These are phyloP conservation scores for Calocybe indica DNA, from an alignment of 768 basidiomycete species.

Conservation along the genomic window DNA sequence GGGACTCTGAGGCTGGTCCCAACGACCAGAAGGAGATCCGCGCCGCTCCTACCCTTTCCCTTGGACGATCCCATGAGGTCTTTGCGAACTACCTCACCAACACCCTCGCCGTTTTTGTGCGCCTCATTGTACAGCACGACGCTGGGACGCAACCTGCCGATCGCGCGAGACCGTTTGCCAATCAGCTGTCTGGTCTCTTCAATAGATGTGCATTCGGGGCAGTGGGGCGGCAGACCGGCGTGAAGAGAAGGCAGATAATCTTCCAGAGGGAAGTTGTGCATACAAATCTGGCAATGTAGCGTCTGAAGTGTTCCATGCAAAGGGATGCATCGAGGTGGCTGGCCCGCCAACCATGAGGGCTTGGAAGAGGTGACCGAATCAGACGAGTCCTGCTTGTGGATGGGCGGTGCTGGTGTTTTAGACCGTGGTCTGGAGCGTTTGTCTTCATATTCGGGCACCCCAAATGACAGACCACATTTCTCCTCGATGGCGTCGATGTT, in stretches of 20 bases:
- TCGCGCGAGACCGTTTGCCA: constrained; percentile 73
- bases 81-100: constrained; percentile 76
- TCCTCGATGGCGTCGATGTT: constrained; percentile 89
- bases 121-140: constrained; percentile 89
- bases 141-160: constrained; percentile 78
- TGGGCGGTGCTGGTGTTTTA: constrained; percentile 27
- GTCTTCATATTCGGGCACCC: constrained; percentile 66
- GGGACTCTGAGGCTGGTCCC: constrained; percentile 88
- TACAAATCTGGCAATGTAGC: constrained; percentile 80
- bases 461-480: constrained; percentile 83
- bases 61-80: constrained; percentile 71
- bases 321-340: constrained; percentile 79
- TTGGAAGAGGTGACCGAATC: constrained; percentile 5
- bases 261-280: constrained; percentile 60
- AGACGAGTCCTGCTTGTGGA: constrained; percentile 8
- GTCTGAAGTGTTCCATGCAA: constrained; percentile 81
- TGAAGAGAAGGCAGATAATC: constrained; percentile 55
- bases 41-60: constrained; percentile 63
- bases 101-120: constrained; percentile 82
- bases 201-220: constrained; percentile 71
- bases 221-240: constrained; percentile 61
- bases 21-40: constrained; percentile 83
- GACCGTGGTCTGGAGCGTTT: constrained; percentile 49
- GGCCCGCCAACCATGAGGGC: constrained; percentile 34
- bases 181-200: constrained; percentile 65